Evolutionary conservation across 305 asterid genomes (phyloP).

Genomic region (Fraxinus sp.): DNA sequence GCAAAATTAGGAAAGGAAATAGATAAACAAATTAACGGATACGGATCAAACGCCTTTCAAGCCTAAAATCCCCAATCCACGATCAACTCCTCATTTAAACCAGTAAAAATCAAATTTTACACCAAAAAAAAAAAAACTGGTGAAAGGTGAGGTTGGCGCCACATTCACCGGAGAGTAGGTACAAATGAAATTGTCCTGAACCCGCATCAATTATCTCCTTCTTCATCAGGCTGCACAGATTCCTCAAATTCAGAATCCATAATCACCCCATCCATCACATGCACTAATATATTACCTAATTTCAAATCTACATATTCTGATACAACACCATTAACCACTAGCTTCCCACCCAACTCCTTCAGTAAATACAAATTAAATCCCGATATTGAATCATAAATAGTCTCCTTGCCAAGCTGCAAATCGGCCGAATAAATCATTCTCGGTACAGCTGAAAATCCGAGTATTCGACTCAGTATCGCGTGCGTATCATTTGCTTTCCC

Average conservation of each 20-base stretch:
- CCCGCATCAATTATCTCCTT: slow-evolving; percentile 2
- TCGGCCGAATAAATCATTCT: slow-evolving; percentile 43
- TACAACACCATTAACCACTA: slow-evolving; percentile 56
- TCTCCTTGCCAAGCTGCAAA: slow-evolving; percentile 44
- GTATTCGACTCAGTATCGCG: slow-evolving; percentile 69
- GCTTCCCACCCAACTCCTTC: slow-evolving; percentile 45
- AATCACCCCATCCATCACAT: slow-evolving; percentile 64
- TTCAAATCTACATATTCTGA: slow-evolving; percentile 39
- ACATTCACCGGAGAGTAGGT: slow-evolving; percentile 52
- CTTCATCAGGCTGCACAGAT: slow-evolving; percentile 39
- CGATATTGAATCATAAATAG: slow-evolving; percentile 51
- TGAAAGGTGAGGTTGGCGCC: slow-evolving; percentile 70
- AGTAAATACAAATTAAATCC: slow-evolving; percentile 52
- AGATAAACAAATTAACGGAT: background rate
- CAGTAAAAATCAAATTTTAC: slow-evolving; percentile 12
- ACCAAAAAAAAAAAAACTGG: slow-evolving; percentile 17
- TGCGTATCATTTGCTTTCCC: slow-evolving; percentile 37
- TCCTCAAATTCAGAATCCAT: slow-evolving; percentile 70
- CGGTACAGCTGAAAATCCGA: slow-evolving; percentile 76
- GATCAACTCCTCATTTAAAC: background rate
- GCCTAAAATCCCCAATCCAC: background rate
- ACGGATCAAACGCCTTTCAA: background rate
- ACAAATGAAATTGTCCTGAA: background rate
- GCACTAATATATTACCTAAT: slow-evolving; percentile 41
- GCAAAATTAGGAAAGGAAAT: background rate